Evolutionary conservation across 78 protist genomes (phyloP), one percentile per base, ranked within the genome.

Genomic region (Dictyostelium citrinum): DNA sequence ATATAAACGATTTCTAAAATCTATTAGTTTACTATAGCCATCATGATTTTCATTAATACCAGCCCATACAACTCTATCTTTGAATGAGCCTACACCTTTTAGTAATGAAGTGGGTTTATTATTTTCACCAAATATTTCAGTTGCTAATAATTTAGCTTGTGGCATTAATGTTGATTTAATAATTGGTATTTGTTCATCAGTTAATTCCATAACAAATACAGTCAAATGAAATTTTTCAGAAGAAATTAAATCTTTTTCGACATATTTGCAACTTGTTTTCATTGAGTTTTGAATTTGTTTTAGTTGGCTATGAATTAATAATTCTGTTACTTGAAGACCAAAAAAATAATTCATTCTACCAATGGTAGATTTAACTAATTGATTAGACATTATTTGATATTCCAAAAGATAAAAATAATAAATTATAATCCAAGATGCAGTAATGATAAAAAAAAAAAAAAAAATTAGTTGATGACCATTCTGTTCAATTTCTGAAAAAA

Each of bases 341-440:
- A 84, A 84, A 46, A 84, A 84, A 75, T 84, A 84, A 75, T 84
- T 84, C 24, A 82, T 81, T 84, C 83, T 84, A 16, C 70, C 70
- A 22, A 24, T 37, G 27, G 0, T 49, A 31, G 55, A 20, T 49
- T 46, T 46, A 49, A 5, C 37, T 71, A 33, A 2, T 33, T 70
- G 35, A 64, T 64, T 64, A 27, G 72, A 64, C 72, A 64, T 60
- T 12, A 49, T 49, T 49, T 49, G 2, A 14, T 49, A 49, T 43
- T 43, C 6, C 49, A 49, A 49, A 49, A 49, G 16, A 16, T 5
- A 14, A 49, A 49, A 49, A 49, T 1, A 49, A 49, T 16, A n/a
- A n/a, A n/a, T n/a, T n/a, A n/a, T n/a, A n/a, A n/a, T n/a, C n/a
- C n/a, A n/a, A n/a, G n/a, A n/a, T n/a, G n/a, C n/a, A n/a, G n/a